Evolutionary conservation across 139 green algal species (phyloP).

Genomic region (Mesotaenium endlicherianum): DNA sequence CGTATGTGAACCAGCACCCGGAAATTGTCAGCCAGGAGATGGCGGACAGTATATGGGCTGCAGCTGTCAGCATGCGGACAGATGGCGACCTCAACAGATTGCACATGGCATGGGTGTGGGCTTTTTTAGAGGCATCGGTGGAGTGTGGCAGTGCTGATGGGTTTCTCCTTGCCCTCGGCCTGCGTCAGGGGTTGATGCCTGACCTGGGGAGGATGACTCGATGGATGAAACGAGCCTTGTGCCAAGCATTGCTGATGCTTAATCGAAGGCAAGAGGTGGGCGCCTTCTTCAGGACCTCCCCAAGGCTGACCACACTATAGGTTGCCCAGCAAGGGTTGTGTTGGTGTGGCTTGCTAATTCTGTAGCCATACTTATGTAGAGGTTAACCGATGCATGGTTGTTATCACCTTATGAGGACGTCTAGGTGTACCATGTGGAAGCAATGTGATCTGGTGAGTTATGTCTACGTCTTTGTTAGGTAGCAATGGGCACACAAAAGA

Average conservation of each 20-base stretch:
- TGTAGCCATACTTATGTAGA: too few species aligned
- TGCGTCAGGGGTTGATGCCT: background rate
- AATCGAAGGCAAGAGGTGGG: conserved; percentile 33
- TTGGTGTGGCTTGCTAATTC: too few species aligned
- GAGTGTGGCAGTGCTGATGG: conserved; percentile 11
- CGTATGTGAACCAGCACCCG: conserved; percentile 26
- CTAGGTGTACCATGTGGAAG: too few species aligned
- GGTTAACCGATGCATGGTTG: too few species aligned
- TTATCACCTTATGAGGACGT: too few species aligned
- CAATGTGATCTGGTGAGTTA: too few species aligned
- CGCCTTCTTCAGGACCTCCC: conserved; percentile 19
- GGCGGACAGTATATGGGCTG: conserved; percentile 28
- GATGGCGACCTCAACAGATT: background rate
- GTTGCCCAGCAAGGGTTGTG: too few species aligned
- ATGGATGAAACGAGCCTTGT: conserved; percentile 38
- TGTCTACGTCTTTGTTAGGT: too few species aligned
- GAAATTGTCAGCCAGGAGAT: conserved; percentile 9
- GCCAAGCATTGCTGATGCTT: conserved; percentile 34
- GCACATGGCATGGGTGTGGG: conserved; percentile 42
- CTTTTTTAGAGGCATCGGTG: conserved; percentile 11
- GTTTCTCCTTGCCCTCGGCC: conserved; percentile 20
- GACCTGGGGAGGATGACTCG: conserved; percentile 19
- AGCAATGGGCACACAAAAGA: too few species aligned
- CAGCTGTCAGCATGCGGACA: conserved; percentile 29
- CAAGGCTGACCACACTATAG: too few species aligned